These are phyloP conservation scores for Liriodendron chinense DNA, from an alignment of 164 flowering plant species.

Conservation along the genomic window DNA sequence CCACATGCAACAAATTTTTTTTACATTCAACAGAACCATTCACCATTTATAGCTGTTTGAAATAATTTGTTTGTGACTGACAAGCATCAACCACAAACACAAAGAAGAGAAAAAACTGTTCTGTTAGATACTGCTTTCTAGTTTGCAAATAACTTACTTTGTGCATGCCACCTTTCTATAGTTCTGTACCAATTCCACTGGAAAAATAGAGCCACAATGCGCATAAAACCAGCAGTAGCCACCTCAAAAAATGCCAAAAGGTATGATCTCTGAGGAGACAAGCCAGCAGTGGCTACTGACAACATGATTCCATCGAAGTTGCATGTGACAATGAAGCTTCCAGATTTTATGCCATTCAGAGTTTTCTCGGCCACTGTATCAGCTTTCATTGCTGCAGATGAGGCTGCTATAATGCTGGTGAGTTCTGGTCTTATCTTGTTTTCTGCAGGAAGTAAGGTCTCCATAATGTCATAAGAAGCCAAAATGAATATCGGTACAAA, in stretches of 20 bases:
- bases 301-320: conserved; percentile 71
- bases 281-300: conserved; percentile 76
- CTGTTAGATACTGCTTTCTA: not conserved
- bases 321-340: conserved; percentile 67
- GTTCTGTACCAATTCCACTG: conserved; percentile 80
- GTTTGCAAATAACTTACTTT: conserved; percentile 30
- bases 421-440: conserved; percentile 39
- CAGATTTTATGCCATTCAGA: conserved; percentile 68
- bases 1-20: no score
- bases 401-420: conserved; percentile 63
- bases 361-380: conserved; percentile 78
- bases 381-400: conserved; percentile 74
- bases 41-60: no score
- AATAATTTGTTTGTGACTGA: no score
- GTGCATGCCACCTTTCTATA: conserved; percentile 61
- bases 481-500: not conserved
- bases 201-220: conserved; percentile 54
- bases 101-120: not conserved
- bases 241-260: conserved; percentile 80
- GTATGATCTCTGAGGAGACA: conserved; percentile 82
- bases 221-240: conserved; percentile 48
- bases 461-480: not conserved
- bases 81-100: not conserved
- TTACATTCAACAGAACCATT: no score
- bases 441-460: conserved; percentile 42